Evolutionary conservation across 345 rosid species (phyloP).

Genomic region (Noccaea bulbosa): DNA sequence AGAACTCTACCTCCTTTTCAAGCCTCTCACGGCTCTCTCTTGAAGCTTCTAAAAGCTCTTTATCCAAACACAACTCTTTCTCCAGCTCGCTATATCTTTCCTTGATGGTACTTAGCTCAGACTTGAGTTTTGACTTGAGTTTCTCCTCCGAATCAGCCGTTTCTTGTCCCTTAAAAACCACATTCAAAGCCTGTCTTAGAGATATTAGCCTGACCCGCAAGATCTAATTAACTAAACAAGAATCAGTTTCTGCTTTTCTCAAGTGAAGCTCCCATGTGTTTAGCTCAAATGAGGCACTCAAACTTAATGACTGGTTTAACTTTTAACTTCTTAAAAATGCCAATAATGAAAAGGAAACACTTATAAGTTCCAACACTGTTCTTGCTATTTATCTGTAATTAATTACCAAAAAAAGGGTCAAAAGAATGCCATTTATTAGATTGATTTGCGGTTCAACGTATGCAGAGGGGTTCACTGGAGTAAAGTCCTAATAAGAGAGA

Average conservation of each 20-base stretch:
- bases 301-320: constrained; percentile 10
- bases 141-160: constrained; percentile 50
- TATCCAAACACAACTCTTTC: constrained; percentile 52
- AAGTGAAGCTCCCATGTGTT: constrained; percentile 2
- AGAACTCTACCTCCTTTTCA: constrained; percentile 57
- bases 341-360: background rate
- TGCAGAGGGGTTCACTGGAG: constrained; percentile 38
- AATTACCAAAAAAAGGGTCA: background rate
- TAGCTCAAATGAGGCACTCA: background rate
- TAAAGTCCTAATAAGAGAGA: constrained; percentile 44
- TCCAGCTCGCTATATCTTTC: constrained; percentile 54
- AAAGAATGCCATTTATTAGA: constrained; percentile 15
- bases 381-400: background rate
- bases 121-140: constrained; percentile 46
- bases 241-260: background rate
- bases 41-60: constrained; percentile 55
- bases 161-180: constrained; percentile 63
- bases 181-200: constrained; percentile 55
- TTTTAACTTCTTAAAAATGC: constrained; percentile 3
- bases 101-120: constrained; percentile 56
- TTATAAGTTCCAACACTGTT: background rate
- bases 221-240: constrained; percentile 17
- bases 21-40: constrained; percentile 54
- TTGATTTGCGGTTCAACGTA: constrained; percentile 9
- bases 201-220: constrained; percentile 29